Percentiles rank a stretch among this genome's conserved stretches.
phyloP scores from a whole-genome alignment of 441 rosid genomes.

The Pelargonium myrrhifolium region DNA sequence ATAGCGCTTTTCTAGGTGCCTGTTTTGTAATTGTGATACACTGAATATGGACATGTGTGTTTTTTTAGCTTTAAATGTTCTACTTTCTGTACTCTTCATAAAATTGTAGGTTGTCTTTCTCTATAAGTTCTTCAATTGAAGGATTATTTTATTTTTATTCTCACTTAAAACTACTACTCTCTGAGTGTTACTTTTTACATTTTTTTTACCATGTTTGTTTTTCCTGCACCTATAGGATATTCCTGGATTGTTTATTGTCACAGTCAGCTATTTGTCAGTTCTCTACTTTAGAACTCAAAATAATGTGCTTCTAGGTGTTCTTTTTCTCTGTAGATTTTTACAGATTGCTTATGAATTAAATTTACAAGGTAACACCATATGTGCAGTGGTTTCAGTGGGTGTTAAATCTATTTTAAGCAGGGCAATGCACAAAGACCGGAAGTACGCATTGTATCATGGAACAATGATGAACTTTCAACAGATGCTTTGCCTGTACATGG shows the following conservation, averaged over 20 bases:
- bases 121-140: background rate
- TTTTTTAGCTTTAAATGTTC: too few species aligned
- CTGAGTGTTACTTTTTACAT: background rate
- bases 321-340: conserved; percentile 2
- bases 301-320: conserved; percentile 4
- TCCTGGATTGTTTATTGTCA: background rate
- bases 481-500: conserved; percentile 97
- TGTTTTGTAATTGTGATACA: too few species aligned
- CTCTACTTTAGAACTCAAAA: background rate
- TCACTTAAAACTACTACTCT: background rate
- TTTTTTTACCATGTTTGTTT: conserved; percentile 5
- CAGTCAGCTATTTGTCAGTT: background rate
- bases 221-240: background rate
- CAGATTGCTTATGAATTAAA: background rate
- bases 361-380: conserved; percentile 5
- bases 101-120: background rate
- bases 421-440: conserved; percentile 98
- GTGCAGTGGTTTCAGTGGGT: conserved; percentile 8
- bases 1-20: background rate
- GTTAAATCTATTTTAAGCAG: conserved; percentile 37
- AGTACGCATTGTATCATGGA: conserved; percentile 87
- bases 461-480: conserved; percentile 88
- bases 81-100: background rate
- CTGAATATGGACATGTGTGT: too few species aligned
- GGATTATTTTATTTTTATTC: background rate